Evolutionary conservation across 1,284 basidiomycete genomes (phyloP).

Genomic region (Melampsora americana): DNA sequence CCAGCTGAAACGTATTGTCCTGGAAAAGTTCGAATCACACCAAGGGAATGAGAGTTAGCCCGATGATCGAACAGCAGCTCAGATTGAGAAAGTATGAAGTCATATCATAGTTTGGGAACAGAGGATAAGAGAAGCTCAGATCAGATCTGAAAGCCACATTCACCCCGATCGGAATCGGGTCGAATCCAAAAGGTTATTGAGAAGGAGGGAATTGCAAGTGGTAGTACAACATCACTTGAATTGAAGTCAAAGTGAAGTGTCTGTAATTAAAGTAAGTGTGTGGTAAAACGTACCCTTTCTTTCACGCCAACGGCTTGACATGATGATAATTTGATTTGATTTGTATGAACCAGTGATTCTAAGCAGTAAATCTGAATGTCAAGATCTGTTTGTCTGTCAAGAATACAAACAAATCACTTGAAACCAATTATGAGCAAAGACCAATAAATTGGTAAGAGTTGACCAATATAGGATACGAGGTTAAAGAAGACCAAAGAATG

Average conservation of each 20-base stretch:
- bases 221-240: too few relatives aligned
- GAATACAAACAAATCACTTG: too few relatives aligned
- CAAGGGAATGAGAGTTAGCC: background rate
- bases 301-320: conserved; percentile 20
- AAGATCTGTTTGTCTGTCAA: too few relatives aligned
- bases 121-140: background rate
- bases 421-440: too few relatives aligned
- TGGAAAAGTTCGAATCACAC: background rate
- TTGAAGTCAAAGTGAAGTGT: background rate
- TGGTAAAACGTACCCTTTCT: conserved; percentile 30
- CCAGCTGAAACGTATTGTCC: conserved; percentile 19
- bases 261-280: too few relatives aligned
- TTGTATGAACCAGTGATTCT: too few relatives aligned
- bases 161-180: background rate
- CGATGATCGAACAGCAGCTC: background rate
- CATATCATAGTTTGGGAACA: background rate
- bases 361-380: too few relatives aligned
- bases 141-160: background rate
- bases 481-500: too few relatives aligned
- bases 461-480: too few relatives aligned
- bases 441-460: too few relatives aligned
- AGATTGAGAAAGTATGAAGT: background rate
- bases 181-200: background rate
- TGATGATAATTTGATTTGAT: background rate
- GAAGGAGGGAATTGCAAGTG: background rate